Base-by-base conservation (phyloP, 805 yeast species). In the Suhomyces sp. region DNA sequence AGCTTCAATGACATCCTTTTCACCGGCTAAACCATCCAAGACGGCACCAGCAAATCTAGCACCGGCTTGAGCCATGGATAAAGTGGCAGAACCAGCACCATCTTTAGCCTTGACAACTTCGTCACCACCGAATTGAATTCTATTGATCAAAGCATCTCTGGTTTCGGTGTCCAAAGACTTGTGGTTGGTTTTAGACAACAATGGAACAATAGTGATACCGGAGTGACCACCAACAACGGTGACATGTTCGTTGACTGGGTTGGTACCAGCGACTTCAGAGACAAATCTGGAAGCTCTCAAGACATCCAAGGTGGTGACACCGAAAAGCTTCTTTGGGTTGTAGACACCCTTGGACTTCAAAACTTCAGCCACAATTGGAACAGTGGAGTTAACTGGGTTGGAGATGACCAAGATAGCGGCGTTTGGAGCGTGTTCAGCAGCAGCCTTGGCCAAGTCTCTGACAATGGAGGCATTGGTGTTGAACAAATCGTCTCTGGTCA, bases 141-240 rank as follows among this genome's bases (percentile, higher is more conserved):
- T 84, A 80, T 89, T 80, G 63, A 90, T 82, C 61, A 92, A 81
- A 55, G 81, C 81, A 62, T 82, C 83, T 69, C 79, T 76, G 54
- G 75, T 78, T 69, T 87, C 93, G 60, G 81, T 83, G 63, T 82
- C 76, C 69, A 87, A 75, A 61, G 75, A 62, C 64, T 79, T 76
- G 80, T 87, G 89, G 74, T 75, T 80, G 61, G 94, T 80, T 78
- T 87, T 96, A 57, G 96, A 88, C 71, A 91, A 77, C 73, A 92
- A 79, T 68, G 97, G 97, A 56, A 91, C 96, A 74, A 91, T 91
- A 73, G 97, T 92, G 70, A 86, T 85, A 76, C 97, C 97, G 54
- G 97, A 89, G 85, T 91, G 97, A 64, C 97, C 97, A 72, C 97
- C 97, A 60, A 92, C 93, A 67, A 92, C 97, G 60, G 89, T 82